Conservation (phyloP, 768 basidiomycete species). For the Serendipita sp. region DNA sequence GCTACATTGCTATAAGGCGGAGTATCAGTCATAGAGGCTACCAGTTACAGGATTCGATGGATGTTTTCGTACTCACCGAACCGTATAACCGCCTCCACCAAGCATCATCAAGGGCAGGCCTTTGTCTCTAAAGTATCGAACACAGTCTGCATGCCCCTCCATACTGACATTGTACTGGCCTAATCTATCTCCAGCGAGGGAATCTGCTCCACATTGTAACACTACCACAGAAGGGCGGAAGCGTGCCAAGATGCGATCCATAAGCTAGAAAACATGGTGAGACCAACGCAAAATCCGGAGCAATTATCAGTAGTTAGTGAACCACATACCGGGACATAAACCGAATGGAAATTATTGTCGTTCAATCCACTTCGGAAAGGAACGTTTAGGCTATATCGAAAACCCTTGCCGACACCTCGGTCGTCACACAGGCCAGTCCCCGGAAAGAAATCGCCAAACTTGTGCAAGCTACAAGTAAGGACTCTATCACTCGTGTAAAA, state of each 20-base stretch:
- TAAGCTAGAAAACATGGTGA: conserved; percentile 34
- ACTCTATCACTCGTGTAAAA: conserved; percentile 96
- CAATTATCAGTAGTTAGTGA: too few relatives aligned
- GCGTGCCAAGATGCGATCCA: conserved; percentile 73
- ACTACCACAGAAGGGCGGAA: conserved; percentile 78
- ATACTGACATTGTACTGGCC: conserved; percentile 95
- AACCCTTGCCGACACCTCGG: conserved; percentile 66
- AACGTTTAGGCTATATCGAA: conserved; percentile 81
- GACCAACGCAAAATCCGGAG: neutral
- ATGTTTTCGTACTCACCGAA: conserved; percentile 19
- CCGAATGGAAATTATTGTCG: conserved; percentile 68
- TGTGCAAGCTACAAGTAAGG: conserved; percentile 95
- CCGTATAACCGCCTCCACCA: conserved; percentile 93
- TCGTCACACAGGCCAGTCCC: conserved; percentile 81
- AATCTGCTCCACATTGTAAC: conserved; percentile 93
- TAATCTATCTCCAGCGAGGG: conserved; percentile 85
- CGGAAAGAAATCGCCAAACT: conserved; percentile 91
- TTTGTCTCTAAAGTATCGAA: conserved; percentile 67
- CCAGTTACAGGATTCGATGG: neutral
- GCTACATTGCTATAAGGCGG: conserved; percentile 68
- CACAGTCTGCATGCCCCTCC: conserved; percentile 87
- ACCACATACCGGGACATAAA: conserved; percentile 90
- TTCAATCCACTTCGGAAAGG: conserved; percentile 90
- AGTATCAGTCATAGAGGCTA: neutral
- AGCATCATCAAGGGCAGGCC: conserved; percentile 80